Evolutionary conservation across 352 stramenopile genomes (phyloP), one percentile per base, ranked within the genome.

Genomic region (Phytopythium vexans): DNA sequence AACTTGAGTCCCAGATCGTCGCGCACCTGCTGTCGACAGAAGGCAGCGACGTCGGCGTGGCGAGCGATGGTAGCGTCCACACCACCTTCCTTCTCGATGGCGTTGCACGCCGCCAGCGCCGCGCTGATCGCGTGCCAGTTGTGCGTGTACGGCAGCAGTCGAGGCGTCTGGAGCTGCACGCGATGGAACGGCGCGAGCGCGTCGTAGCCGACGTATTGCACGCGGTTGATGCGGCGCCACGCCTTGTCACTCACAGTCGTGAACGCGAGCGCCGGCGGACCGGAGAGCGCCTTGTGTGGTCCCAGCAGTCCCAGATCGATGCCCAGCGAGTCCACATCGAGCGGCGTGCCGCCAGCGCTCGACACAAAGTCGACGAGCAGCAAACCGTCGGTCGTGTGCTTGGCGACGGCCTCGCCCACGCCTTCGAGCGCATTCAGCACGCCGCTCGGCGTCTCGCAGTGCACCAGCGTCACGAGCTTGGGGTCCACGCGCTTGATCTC

Each of bases 311-410:
- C 73, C 34, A 84, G 41, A 41, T 84, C 73, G 32, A 84, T 84
- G 45, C 67, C 49, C 56, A 68, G 64, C 21, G 44, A 58, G 44
- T 76, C 62, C 32, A 81, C 70, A 53, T 77, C 52, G 3, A 79
- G 58, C 7, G 68, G 56, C 7, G 66, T 65, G 21, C 70, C 68
- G 37, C 68, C 58, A 0, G 68, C 69, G 51, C 73, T 84, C 31
- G 70, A 84, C 27, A 84, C 73, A 52, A 84, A 81, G 46, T 79
- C 73, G 33, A 84, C 73, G 11, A 84, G 56, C 46, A 84, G 76
- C 15, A 84, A 66, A 21, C 73, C 67, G 54, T 78, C 67, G 10
- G 70, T 77, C 31, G 73, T 81, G 46, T 80, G 51, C 9, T 68
- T 56, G 3, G 59, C 66, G 38, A 84, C 57, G 1, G 57, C 56